Evolutionary conservation across 2,329 filamentous ascomycete genomes (phyloP), one percentile per base, ranked within the genome.

Genomic region (Penicillium sp.): DNA sequence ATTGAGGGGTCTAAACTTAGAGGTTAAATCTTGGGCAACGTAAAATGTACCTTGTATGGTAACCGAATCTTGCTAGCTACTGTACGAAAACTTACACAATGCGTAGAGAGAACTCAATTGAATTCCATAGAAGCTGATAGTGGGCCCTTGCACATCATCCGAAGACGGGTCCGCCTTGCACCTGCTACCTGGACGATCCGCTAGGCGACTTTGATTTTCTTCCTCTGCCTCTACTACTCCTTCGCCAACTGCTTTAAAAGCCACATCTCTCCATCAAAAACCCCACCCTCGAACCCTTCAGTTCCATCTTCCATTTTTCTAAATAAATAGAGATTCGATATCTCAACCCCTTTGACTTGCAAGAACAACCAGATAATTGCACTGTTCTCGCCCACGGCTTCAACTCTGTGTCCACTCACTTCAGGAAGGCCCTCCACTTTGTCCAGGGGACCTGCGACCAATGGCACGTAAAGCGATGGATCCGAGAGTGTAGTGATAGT

Each of bases 251-350:
- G 18, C 6, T 23, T 9, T 17, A 55, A 20, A 15, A 52, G 7
- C 40, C 26, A 43, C 23, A 29, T 29, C 15, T 43, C 40, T 18
- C 40, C 40, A 59, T 60, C 52, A 44, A 54, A 48, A 52, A 34
- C 33, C 40, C 30, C 30, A 37, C 32, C 27, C 20, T 47, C 42
- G 34, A 33, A 45, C 20, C 42, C 40, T 18, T 18, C 24, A 12
- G n/a, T 6, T 13, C 40, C 40, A 27, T 43, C 17, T 13, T 18
- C n/a, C 23, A 30, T 43, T 8, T 4, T 20, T 3, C 26, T 43
- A 17, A 27, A 43, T 15, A 43, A 27, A 23, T 43, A 43, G 2
- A 43, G 13, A 29, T 43, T 43, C 15, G 40, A 30, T 15, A 43
- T 43, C 17, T 43, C 40, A n/a, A 30, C 13, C 15, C 26, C 23